Base-by-base conservation (phyloP, 1,284 basidiomycete species). In the Rhodofomes roseus region DNA sequence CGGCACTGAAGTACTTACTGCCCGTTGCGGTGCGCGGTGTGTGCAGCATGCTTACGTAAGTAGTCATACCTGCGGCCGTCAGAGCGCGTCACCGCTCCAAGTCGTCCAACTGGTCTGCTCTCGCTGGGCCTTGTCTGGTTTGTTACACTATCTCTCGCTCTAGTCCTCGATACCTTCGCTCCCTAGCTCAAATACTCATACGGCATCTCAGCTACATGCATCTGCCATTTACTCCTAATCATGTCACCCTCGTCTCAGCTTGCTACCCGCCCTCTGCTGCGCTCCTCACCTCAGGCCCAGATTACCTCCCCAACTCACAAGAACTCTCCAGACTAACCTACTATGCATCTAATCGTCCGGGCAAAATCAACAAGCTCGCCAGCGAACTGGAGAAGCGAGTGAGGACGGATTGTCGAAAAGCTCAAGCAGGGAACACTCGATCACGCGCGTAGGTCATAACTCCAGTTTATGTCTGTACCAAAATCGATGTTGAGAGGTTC, bases 241-340 rank as follows among this genome's bases (percentile, higher is more conserved):
- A 96, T 77, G 84, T 93, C 70, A 86, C 87, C 65, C 89, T 97
- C 62, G 85, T 98, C 70, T 84, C 87, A 60, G 89, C 93, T 58
- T 98, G 95, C 76, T 98, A 97, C 74, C 96, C 96, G 6, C 83
- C 90, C 2, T 79, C 87, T 58, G 92, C 95, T 65, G 83, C 89
- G 9, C 82, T 96, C 48, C 76, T 88, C 52, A 85, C 88, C 31
- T 82, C 91, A 9, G 90, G 83, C 27, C 89, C 92, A 37, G 90
- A 93, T 58, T 96, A 89, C 74, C 84, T 84, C 44, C 94, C 95
- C 1, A 91, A 95, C 64, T 84, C 90, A 0, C 95, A 97, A 73
- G 95, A 98, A 70, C 82, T 98, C 36, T 94, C 93, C 57, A 87
- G 91, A 51, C 81, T 99, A 62, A 93, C 93, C 4, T 98, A 98